Percentiles rank a stretch among this genome's conserved stretches.
Evolutionary conservation across 2,329 filamentous ascomycete species (phyloP).

Genomic region (Aspergillus brasiliensis): DNA sequence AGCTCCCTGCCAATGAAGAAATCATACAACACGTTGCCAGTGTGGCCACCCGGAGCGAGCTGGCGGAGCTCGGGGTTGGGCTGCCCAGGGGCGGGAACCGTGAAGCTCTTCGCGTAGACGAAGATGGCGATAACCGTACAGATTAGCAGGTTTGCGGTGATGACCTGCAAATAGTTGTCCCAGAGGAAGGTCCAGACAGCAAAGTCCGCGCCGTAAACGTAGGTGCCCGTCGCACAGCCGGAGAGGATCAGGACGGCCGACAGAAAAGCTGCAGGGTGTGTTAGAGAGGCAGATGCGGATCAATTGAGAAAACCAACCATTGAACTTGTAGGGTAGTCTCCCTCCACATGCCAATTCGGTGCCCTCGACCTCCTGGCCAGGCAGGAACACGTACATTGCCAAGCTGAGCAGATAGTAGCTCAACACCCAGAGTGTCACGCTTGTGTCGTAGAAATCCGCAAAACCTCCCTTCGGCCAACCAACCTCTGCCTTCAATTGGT

Average conservation of each 20-base stretch:
- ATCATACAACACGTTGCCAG: slow-evolving; percentile 86
- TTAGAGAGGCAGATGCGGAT: slow-evolving; percentile 16
- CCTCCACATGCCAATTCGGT: slow-evolving; percentile 70
- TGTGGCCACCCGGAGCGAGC: slow-evolving; percentile 77
- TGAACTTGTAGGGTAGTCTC: slow-evolving; percentile 79
- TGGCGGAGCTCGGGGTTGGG: slow-evolving; percentile 72
- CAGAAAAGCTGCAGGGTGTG: slow-evolving; percentile 62
- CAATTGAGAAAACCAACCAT: slow-evolving; percentile 53
- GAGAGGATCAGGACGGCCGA: slow-evolving; percentile 74
- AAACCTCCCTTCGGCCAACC: slow-evolving; percentile 78
- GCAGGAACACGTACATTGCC: slow-evolving; percentile 73
- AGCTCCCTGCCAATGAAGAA: slow-evolving; percentile 97
- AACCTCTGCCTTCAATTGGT: slow-evolving; percentile 74
- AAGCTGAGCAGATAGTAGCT: slow-evolving; percentile 79
- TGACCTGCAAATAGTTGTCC: slow-evolving; percentile 84
- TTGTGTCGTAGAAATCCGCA: slow-evolving; percentile 67
- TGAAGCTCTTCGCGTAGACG: slow-evolving; percentile 81
- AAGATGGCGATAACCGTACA: slow-evolving; percentile 72
- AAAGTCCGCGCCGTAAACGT: slow-evolving; percentile 76
- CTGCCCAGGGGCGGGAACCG: slow-evolving; percentile 63
- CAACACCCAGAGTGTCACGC: slow-evolving; percentile 69
- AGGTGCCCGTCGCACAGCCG: slow-evolving; percentile 73
- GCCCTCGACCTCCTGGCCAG: slow-evolving; percentile 71
- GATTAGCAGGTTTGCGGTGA: slow-evolving; percentile 80
- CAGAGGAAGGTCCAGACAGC: slow-evolving; percentile 89